Base-by-base conservation (phyloP, 805 yeast genomes). In the Pichia thaimueangensis region DNA sequence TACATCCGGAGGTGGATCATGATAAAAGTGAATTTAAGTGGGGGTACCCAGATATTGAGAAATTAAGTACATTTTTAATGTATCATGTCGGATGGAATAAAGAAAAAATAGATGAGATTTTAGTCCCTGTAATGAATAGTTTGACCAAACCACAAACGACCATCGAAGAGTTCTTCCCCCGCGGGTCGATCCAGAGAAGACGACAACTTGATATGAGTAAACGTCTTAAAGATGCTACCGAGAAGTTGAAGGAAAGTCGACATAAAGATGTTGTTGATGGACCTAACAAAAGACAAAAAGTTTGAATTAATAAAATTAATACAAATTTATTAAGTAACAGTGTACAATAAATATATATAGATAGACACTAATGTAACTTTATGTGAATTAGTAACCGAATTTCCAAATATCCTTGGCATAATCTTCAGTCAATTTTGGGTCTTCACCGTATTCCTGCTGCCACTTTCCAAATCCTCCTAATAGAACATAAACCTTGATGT, bases 11-110 rank as follows among this genome's bases (percentile, higher is more conserved):
- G 27, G 96, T 93, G 4, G 97, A 93, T 58, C 70, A 70, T 30
- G 96, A 89, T 57, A 65, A 67, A 35, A 83, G 89, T 0, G 71
- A 73, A 42, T 89, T 93, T 62, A 74, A 74, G 36, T 93, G 98
- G 98, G 97, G 97, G 0, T 64, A 69, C 2, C 96, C 97, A 0
- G 87, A 86, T 57, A 62, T 89, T 45, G 97, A 88, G 52, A 78
- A 77, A 50, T 65, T 93, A 39, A 65, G 97, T 24, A 68, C 76
- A 1, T 89, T 75, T 51, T 66, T 93, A 59, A 74, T 74, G 73
- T 68, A 64, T 35, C 77, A 77, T 35, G 78, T 88, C 8, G 88
- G 89, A 3, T 94, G 99, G 97, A 65, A 73, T 3, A 78, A 78
- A 53, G 79, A 72, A 8, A 72, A 76, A 45, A 81, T 86, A 3